Evolutionary conservation across 805 yeast genomes (phyloP).

Genomic region (Hanseniaspora nectarophila): DNA sequence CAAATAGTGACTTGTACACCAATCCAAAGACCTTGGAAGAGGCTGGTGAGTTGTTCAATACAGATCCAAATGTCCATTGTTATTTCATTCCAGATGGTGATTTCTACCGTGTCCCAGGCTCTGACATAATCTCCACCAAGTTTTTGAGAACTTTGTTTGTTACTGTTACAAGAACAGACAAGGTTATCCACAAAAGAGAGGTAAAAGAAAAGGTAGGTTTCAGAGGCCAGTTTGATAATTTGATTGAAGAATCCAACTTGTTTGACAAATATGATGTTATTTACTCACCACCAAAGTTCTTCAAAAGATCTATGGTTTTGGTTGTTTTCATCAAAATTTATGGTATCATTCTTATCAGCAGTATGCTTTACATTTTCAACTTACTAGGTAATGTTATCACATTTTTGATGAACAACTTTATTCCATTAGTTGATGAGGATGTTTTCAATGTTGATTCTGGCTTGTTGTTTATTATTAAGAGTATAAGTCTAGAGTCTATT

Average conservation of each 20-base stretch:
- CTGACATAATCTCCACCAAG: constrained; percentile 60
- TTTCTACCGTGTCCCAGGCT: constrained; percentile 75
- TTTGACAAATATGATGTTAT: constrained; percentile 54
- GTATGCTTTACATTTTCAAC: neutral
- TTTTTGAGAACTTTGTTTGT: constrained; percentile 59
- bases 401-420: neutral
- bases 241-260: constrained; percentile 33
- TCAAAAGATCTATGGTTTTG: constrained; percentile 38
- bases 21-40: constrained; percentile 42
- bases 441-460: neutral
- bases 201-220: constrained; percentile 26
- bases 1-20: constrained; percentile 42
- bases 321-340: constrained; percentile 36
- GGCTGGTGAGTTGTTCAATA: constrained; percentile 35
- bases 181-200: constrained; percentile 35
- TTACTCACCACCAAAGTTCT: constrained; percentile 74
- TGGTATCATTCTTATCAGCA: constrained; percentile 27
- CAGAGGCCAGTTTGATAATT: constrained; percentile 35
- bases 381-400: neutral
- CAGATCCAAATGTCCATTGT: constrained; percentile 34
- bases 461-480: neutral
- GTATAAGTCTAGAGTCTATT: neutral
- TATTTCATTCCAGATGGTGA: constrained; percentile 71
- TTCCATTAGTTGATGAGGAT: neutral
- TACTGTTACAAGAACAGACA: constrained; percentile 70